A percentile compares a stretch with the other conserved stretches of the same genome.
These are phyloP conservation scores for Kwoniella pini DNA, from an alignment of 768 basidiomycete species.

Conservation along the genomic window DNA sequence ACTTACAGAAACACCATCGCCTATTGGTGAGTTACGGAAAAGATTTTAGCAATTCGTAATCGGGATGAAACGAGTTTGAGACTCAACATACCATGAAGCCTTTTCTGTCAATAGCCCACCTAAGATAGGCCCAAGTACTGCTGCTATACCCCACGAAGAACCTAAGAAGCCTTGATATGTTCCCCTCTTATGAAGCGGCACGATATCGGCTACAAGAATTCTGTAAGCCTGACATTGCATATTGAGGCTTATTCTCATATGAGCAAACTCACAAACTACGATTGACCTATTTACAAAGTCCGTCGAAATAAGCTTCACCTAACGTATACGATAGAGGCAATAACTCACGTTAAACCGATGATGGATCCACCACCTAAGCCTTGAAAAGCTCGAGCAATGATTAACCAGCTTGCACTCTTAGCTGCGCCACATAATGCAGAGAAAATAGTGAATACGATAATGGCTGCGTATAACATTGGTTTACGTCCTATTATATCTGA, in stretches of 20 bases:
- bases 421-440: constrained; percentile 50
- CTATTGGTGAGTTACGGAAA: no score
- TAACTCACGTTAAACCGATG: constrained; percentile 42
- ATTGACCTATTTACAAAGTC: constrained; percentile 20
- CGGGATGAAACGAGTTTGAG: no score
- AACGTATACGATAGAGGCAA: constrained; percentile 1
- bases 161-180: constrained; percentile 65
- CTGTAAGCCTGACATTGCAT: not conserved
- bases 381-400: constrained; percentile 41
- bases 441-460: constrained; percentile 40
- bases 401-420: constrained; percentile 40
- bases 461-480: constrained; percentile 43
- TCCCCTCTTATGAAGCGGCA: constrained; percentile 75
- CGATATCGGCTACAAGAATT: constrained; percentile 63
- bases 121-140: constrained; percentile 74
- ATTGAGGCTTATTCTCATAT: not conserved
- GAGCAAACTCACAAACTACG: constrained; percentile 31
- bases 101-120: constrained; percentile 61
- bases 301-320: no score
- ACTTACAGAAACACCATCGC: constrained; percentile 47
- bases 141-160: constrained; percentile 75
- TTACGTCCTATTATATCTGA: constrained; percentile 51
- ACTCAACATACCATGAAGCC: constrained; percentile 33
- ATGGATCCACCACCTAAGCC: constrained; percentile 50
- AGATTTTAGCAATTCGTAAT: no score